Evolutionary conservation across 805 yeast genomes (phyloP), one percentile per base, ranked within the genome.

Genomic region (Pichia pseudocactophila): DNA sequence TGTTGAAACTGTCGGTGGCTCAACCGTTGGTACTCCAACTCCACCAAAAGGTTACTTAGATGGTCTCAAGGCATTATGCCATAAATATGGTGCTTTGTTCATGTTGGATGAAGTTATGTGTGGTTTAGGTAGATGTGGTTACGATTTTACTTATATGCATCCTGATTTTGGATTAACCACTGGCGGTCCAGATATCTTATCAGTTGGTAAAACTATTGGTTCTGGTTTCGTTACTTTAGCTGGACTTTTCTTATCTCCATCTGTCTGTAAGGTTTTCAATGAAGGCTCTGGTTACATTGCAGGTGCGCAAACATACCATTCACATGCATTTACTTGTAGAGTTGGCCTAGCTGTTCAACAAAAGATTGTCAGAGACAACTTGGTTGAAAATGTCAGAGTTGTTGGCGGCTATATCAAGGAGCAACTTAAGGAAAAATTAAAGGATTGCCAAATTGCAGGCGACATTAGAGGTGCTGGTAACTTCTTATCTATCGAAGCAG

Each of bases 381-480:
- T 56, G 31, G 59, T 72, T 38, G 66, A 61, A 39, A 73, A 73
- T 54, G 66, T 71, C 35, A 59, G 62, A 49, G 57, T 60, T 37
- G 61, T 54, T 52, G 80, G 79, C 45, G 63, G 53, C 43, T 57
- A 67, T 45, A 49, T 74, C 51, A 74, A 66, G 46, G 51, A 50
- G 15, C 58, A 55, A 48, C 57, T 74, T 38, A 57, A 59, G 44
- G 58, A 58, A 27, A 56, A 58, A 32, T 49, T 70, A 16, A 60
- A 61, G 37, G 61, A 61, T 35, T 54, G 53, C 45, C 59, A 59
- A 40, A 63, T 68, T 40, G 76, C 68, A 18, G 83, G 81, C 45
- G 78, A 78, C 50, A 70, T 78, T 31, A 69, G 84, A 59, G 84
- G 84, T 42, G 63, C 74, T 44, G 83, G 82, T 47, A 72, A 75